Evolutionary conservation across 192 early-diverging fungal species (phyloP).

Genomic region (Coemansia sp.): DNA sequence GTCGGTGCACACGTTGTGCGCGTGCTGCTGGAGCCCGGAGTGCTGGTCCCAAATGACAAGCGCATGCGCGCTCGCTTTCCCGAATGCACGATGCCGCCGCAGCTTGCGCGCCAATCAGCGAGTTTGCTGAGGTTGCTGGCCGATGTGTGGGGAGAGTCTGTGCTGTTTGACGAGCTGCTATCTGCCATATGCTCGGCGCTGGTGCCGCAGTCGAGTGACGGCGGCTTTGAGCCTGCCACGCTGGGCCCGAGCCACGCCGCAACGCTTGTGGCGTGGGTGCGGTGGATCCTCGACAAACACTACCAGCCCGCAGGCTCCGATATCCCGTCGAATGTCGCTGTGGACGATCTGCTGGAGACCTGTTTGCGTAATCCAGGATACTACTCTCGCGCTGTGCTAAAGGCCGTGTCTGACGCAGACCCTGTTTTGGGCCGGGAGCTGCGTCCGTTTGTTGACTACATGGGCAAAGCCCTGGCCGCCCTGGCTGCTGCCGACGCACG

Average conservation of each 20-base stretch:
- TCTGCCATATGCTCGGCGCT: conserved; percentile 28
- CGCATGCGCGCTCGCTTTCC: conserved; percentile 48
- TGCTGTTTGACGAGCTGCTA: conserved; percentile 43
- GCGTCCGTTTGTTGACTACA: conserved; percentile 51
- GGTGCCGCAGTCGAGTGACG: conserved; percentile 22
- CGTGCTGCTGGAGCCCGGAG: conserved; percentile 57
- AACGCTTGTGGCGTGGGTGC: conserved; percentile 62
- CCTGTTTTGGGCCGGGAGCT: conserved; percentile 34
- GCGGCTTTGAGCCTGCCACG: conserved; percentile 30
- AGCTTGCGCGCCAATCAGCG: conserved; percentile 45
- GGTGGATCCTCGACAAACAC: conserved; percentile 48
- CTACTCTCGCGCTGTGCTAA: conserved; percentile 52
- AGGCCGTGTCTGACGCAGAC: conserved; percentile 30
- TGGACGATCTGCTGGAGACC: conserved; percentile 59
- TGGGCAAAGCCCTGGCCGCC: conserved; percentile 49
- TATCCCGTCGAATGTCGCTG: conserved; percentile 4
- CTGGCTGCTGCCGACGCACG: conserved; percentile 32
- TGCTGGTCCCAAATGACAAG: conserved; percentile 61
- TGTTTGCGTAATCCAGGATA: conserved; percentile 62
- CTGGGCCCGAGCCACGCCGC: conserved; percentile 54
- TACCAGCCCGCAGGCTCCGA: conserved; percentile 13
- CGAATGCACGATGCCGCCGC: conserved; percentile 41
- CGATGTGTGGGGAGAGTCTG: conserved; percentile 39
- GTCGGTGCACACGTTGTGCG: conserved; percentile 55
- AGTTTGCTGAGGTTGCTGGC: conserved; percentile 47